Evolutionary conservation across 441 rosid species (phyloP).

Genomic region (Adansonia gregorii): DNA sequence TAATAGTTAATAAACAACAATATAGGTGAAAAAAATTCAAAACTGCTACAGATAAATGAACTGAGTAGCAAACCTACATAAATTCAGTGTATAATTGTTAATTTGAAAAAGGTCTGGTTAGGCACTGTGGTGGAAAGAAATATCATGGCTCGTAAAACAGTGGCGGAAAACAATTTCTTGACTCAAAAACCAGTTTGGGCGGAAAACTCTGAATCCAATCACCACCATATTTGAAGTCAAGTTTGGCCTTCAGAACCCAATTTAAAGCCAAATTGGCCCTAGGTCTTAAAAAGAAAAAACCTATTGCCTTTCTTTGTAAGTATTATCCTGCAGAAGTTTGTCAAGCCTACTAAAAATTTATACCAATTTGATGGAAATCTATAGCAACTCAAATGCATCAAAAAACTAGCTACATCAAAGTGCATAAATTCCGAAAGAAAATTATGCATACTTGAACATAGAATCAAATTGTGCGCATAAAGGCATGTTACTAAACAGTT

Average conservation of each 20-base stretch:
- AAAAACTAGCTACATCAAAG: not conserved
- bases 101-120: not conserved
- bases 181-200: not conserved
- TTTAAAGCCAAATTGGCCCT: not conserved
- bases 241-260: not conserved
- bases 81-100: not conserved
- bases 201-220: conserved; percentile 10
- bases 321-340: not conserved
- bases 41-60: not conserved
- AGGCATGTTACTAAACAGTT: not conserved
- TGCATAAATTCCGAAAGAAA: not conserved
- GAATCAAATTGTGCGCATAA: not conserved
- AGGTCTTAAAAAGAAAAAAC: not conserved
- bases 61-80: not conserved
- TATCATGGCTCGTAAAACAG: not conserved
- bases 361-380: not conserved
- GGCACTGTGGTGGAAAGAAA: not conserved
- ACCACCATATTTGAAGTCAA: not conserved
- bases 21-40: not conserved
- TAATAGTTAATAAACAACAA: not conserved
- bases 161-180: not conserved
- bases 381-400: not conserved
- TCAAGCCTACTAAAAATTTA: not conserved
- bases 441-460: not conserved
- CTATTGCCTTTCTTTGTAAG: not conserved